Percentiles rank a stretch among this genome's conserved stretches.
These are phyloP conservation scores for Dalbergia oliveri DNA, from an alignment of 306 rosid species.

Conservation along the genomic window DNA sequence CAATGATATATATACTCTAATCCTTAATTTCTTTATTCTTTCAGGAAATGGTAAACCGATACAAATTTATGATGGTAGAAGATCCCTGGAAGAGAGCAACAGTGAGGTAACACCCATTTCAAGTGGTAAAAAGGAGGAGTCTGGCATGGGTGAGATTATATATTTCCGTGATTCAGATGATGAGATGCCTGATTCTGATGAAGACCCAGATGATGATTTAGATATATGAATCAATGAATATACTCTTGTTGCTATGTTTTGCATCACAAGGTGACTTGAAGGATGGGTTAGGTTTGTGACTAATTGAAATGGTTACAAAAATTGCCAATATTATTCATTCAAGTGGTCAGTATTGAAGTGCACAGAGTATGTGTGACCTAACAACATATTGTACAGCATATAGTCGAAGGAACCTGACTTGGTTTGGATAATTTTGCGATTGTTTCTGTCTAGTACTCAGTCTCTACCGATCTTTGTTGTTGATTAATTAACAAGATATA, in stretches of 20 bases:
- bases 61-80: conserved; percentile 90
- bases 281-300: conserved; percentile 30
- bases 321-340: not conserved
- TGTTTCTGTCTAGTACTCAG: not conserved
- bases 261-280: conserved; percentile 10
- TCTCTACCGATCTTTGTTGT: not conserved
- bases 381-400: conserved; percentile 36
- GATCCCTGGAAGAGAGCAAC: conserved; percentile 61
- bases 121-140: conserved; percentile 53
- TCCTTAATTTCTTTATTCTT: conserved; percentile 31
- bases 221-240: conserved; percentile 62
- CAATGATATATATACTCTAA: conserved; percentile 19
- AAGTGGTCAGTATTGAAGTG: conserved; percentile 26
- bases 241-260: conserved; percentile 27
- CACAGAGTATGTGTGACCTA: not conserved
- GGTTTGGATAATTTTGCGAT: conserved; percentile 7
- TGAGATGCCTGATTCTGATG: conserved; percentile 98
- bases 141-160: conserved; percentile 86
- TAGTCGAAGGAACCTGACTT: not conserved
- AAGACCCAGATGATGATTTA: conserved; percentile 97
- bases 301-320: not conserved
- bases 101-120: conserved; percentile 50
- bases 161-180: conserved; percentile 94
- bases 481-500: conserved; percentile 1
- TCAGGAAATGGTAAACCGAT: conserved; percentile 82